Base-by-base conservation (phyloP, 106 monocot genomes). In the Triglochin maritima region DNA sequence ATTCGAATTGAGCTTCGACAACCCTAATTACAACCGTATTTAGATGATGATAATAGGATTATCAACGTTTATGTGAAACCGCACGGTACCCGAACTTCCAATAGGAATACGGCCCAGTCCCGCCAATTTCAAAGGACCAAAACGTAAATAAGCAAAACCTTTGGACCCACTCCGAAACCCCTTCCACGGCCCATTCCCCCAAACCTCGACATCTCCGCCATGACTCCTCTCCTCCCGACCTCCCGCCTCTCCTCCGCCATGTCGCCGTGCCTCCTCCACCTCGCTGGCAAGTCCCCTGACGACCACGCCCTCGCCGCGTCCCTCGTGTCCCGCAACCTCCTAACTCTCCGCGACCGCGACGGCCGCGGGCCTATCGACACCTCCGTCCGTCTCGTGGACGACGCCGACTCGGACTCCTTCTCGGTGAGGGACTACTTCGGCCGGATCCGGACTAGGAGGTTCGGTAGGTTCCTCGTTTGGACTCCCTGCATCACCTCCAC, bases 401-500 rank as follows among this genome's bases (percentile, higher is more conserved):
- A 43, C 9, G 60, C 3, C 17, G 61, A 50, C 2, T 50, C 29
- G 3, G 46, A 14, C 16, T 46, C 50, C 0, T 68, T 75, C 58
- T 7, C 44, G 50, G 7, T 15, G 12, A 42, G 48, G 47, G 5
- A 6, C 43, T 75, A 75, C 12, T 67, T 75, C 67, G 67, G 53
- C 1, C 56, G 17, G 12, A 59, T 75, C 9, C 10, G 60, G 46
- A 46, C 74, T 0, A 9, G 16, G 1, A n/a, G 41, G 12, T 75
- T 75, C 57, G 67, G 74, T 13, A 14, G 74, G 45, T 42, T 75
- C 17, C 67, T 75, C 50, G 12, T 65, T 49, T 75, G 66, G 66
- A 60, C 74, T 4, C 67, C 74, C 17, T 29, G 15, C 3, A 66
- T 74, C 67, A 66, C 67, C 2, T 75, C 74, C 52, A 75, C 74